phyloP scores from a whole-genome alignment of 2,329 filamentous ascomycete species.

The Colletotrichum simmondsii region DNA sequence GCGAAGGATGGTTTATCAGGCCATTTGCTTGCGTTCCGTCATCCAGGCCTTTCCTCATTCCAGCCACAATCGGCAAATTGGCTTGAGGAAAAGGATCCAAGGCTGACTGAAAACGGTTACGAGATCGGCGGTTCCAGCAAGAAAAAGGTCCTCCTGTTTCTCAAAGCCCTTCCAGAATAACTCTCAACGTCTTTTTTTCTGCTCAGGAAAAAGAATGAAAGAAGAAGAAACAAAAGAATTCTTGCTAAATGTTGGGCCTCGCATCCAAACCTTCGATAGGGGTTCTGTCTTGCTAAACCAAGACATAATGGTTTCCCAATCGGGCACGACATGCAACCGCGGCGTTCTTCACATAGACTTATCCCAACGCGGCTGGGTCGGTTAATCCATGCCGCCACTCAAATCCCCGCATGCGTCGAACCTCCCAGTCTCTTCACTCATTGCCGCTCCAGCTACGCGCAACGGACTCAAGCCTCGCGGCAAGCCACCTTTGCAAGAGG shows the following conservation, averaged over 20 bases:
- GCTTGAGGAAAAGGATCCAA: background rate
- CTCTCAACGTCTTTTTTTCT: background rate
- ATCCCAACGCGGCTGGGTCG: background rate
- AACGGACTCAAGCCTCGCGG: background rate
- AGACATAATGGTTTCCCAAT: background rate
- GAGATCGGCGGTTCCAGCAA: constrained; percentile 9
- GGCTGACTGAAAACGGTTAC: constrained; percentile 6
- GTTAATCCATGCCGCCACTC: background rate
- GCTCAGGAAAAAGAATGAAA: background rate
- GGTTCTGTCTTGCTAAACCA: background rate
- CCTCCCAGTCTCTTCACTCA: too few species aligned
- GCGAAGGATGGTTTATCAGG: background rate
- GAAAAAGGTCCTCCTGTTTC: background rate
- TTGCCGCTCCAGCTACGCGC: background rate
- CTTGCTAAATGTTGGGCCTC: background rate
- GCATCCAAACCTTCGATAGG: background rate
- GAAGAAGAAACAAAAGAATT: background rate
- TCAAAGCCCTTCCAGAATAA: constrained; percentile 12
- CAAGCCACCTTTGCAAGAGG: background rate
- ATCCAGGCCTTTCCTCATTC: background rate
- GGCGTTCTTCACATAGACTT: background rate
- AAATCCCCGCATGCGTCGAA: background rate
- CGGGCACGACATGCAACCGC: background rate
- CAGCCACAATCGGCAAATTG: constrained; percentile 7
- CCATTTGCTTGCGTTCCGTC: constrained; percentile 1